Base-by-base conservation (phyloP, 1,139 yeast genomes). In the Arxiozyma slooffiae region DNA sequence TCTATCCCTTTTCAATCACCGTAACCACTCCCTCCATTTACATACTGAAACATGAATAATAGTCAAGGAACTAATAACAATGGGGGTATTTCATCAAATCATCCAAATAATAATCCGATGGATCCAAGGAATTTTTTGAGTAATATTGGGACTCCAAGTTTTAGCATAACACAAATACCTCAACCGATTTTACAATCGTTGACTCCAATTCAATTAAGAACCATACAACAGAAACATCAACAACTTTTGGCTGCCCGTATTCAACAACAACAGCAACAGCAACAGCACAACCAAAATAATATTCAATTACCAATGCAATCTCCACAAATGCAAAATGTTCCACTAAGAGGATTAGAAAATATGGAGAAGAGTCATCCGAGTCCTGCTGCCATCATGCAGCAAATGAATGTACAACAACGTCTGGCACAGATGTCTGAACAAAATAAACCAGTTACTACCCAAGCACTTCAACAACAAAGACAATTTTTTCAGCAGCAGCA, bases 351-450 rank as follows among this genome's bases (percentile, higher is more conserved):
- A 34, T 34, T 42, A 6, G 36, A 17, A 20, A 36, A 36, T 22
- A 37, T 23, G 45, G 38, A 26, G 24, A 44, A 23, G 18, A 50
- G 39, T 22, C 21, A 47, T 42, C 22, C 40, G 17, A 44, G 40
- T 44, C 47, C 52, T 17, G 49, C 47, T 37, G 40, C 48, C 4
- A 46, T 46, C 4, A 50, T 45, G 48, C 70, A 75, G 41, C 76
- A 76, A 54, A 74, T 77, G 53, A 68, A 77, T 57, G 73, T 76
- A 51, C 69, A 64, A 59, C 77, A 76, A 57, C 44, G 47, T 7
- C 49, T 47, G 11, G 49, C 53, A 7, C 53, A 47, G 40, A 30
- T 42, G 44, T 24, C 41, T 22, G 46, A 41, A 42, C 49, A 47
- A 26, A 41, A 34, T 4, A 24, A 39, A 39, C 42, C 39, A 34